These are phyloP conservation scores for Alternaria gansuensis DNA, from an alignment of 2,329 filamentous ascomycete species.

Conservation along the genomic window DNA sequence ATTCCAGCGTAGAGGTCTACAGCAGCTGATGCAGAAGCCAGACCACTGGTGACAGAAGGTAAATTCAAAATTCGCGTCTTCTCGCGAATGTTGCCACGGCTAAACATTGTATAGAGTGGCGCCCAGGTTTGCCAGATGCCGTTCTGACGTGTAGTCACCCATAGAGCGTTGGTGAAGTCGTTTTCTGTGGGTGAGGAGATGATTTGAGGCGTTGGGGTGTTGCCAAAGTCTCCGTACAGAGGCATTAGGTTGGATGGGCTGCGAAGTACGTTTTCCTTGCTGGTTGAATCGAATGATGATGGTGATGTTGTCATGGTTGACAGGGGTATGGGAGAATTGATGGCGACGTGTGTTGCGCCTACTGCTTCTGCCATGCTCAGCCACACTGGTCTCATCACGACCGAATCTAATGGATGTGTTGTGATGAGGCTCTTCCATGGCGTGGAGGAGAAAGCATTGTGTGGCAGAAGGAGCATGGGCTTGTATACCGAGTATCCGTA, in stretches of 20 bases:
- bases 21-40: conserved; percentile 39
- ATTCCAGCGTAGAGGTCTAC: conserved; percentile 93
- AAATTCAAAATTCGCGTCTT: conserved; percentile 76
- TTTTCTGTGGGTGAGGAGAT: conserved; percentile 36
- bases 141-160: conserved; percentile 78
- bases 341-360: conserved; percentile 64
- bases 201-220: conserved; percentile 39
- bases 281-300: neutral
- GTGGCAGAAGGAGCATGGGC: conserved; percentile 65
- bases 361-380: conserved; percentile 51
- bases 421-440: conserved; percentile 49
- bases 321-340: conserved; percentile 65
- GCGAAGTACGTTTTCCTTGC: conserved; percentile 71
- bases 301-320: conserved; percentile 17
- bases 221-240: conserved; percentile 79
- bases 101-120: conserved; percentile 93
- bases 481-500: conserved; percentile 64
- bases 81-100: conserved; percentile 86
- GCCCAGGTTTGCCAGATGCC: conserved; percentile 87
- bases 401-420: conserved; percentile 33
- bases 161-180: conserved; percentile 75
- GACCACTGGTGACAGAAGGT: conserved; percentile 38
- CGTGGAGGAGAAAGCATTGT: conserved; percentile 54
- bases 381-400: conserved; percentile 38
- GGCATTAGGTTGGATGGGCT: conserved; percentile 75